Evolutionary conservation across 352 stramenopile genomes (phyloP).

Genomic region (Pythium sukuiense): DNA sequence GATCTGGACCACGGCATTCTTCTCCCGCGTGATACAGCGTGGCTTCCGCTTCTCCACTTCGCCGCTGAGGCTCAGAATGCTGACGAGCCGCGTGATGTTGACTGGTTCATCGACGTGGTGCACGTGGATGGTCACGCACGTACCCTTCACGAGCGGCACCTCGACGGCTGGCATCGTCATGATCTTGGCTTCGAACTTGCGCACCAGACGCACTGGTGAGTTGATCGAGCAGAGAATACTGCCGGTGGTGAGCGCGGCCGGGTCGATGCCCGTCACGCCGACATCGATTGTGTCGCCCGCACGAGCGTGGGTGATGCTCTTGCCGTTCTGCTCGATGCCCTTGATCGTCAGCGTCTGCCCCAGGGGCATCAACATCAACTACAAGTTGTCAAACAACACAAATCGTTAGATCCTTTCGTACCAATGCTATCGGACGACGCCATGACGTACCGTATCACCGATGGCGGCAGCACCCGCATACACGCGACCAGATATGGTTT

Average conservation of each 20-base stretch:
- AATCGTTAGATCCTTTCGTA: conserved; percentile 1
- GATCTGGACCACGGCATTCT: conserved; percentile 83
- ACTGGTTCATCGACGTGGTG: conserved; percentile 87
- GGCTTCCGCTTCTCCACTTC: conserved; percentile 83
- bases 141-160: conserved; percentile 84
- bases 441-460: conserved; percentile 56
- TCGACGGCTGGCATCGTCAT: conserved; percentile 88
- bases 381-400: conserved; percentile 13
- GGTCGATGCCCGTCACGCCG: conserved; percentile 73
- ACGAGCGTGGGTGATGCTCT: conserved; percentile 55
- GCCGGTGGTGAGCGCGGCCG: conserved; percentile 64
- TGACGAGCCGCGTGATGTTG: conserved; percentile 78
- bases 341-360: conserved; percentile 38
- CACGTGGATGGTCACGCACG: conserved; percentile 82
- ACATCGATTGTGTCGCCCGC: conserved; percentile 82
- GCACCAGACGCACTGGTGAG: conserved; percentile 69
- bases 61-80: conserved; percentile 65
- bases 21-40: conserved; percentile 84
- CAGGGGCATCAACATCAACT: conserved; percentile 36
- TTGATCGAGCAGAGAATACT: conserved; percentile 85
- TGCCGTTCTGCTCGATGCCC: conserved; percentile 80
- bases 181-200: conserved; percentile 87
- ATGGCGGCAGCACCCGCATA: conserved; percentile 70
- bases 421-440: not conserved
- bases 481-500: conserved; percentile 84